Conservation (phyloP, 2,329 filamentous ascomycete species). For the Chaetomium globosum region DNA sequence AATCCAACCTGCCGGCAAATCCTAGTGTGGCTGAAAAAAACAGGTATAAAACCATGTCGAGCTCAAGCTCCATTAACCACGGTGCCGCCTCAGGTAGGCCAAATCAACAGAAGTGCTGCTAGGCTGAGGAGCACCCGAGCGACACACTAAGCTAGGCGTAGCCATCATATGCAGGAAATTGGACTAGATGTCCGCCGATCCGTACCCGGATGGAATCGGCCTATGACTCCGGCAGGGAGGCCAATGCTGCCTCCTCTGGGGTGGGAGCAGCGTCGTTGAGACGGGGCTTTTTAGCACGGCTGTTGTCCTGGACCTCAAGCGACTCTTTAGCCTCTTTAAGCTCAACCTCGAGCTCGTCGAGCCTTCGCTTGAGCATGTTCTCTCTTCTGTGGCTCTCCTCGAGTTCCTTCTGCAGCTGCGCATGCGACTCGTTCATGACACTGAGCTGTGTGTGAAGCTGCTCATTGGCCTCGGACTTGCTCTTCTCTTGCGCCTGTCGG, state of each 20-base stretch:
- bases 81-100: background rate
- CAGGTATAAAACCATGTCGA: background rate
- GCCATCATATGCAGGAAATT: background rate
- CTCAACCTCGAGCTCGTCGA: slow-evolving; percentile 76
- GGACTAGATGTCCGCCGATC: background rate
- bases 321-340: slow-evolving; percentile 45
- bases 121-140: background rate
- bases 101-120: background rate
- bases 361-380: slow-evolving; percentile 76
- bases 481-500: slow-evolving; percentile 54
- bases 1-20: background rate
- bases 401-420: slow-evolving; percentile 61
- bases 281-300: slow-evolving; percentile 41
- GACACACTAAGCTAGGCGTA: background rate
- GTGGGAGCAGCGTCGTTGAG: slow-evolving; percentile 34
- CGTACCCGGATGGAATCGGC: background rate
- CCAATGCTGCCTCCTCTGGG: slow-evolving; percentile 16
- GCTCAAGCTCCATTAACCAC: background rate
- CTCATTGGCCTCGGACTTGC: slow-evolving; percentile 53
- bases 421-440: slow-evolving; percentile 46
- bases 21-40: background rate
- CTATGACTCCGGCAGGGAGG: slow-evolving; percentile 20
- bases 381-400: slow-evolving; percentile 79
- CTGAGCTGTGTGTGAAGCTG: slow-evolving; percentile 61
- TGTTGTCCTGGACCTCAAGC: slow-evolving; percentile 37